phyloP scores from a whole-genome alignment of 257 asterid species.

The Ophiorrhiza pumila region DNA sequence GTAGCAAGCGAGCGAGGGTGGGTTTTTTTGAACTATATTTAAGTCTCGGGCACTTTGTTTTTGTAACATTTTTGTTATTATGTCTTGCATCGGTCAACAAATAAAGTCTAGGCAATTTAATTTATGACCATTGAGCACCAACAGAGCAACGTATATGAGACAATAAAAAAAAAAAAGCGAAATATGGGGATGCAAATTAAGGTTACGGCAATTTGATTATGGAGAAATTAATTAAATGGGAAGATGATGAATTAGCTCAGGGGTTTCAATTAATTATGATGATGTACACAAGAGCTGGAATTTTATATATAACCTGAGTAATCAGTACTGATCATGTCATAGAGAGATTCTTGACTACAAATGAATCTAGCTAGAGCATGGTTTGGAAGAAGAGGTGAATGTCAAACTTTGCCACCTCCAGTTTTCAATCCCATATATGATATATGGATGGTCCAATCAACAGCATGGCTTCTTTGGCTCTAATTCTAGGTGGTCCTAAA shows the following conservation, averaged over 20 bases:
- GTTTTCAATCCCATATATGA: constrained; percentile 8
- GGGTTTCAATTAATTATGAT: no score
- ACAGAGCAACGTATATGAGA: no score
- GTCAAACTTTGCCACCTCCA: constrained; percentile 24
- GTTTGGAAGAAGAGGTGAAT: neutral
- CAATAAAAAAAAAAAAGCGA: no score
- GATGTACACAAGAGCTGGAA: neutral
- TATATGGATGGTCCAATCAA: constrained; percentile 36
- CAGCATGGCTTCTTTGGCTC: constrained; percentile 29
- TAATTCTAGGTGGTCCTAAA: constrained; percentile 26
- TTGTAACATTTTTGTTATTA: neutral
- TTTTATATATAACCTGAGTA: neutral
- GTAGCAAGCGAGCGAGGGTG: no score
- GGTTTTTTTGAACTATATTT: no score
- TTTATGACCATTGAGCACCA: neutral
- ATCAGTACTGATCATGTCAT: neutral
- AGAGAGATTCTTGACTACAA: constrained; percentile 6
- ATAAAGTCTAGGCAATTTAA: neutral
- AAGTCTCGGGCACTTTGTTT: no score
- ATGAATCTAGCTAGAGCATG: no score
- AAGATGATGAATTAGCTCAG: no score
- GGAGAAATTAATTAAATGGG: neutral
- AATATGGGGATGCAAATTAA: neutral
- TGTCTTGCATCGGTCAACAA: neutral
- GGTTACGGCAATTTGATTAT: neutral